Evolutionary conservation across 2,329 filamentous ascomycete genomes (phyloP).

Genomic region (Elsinoe perseae): DNA sequence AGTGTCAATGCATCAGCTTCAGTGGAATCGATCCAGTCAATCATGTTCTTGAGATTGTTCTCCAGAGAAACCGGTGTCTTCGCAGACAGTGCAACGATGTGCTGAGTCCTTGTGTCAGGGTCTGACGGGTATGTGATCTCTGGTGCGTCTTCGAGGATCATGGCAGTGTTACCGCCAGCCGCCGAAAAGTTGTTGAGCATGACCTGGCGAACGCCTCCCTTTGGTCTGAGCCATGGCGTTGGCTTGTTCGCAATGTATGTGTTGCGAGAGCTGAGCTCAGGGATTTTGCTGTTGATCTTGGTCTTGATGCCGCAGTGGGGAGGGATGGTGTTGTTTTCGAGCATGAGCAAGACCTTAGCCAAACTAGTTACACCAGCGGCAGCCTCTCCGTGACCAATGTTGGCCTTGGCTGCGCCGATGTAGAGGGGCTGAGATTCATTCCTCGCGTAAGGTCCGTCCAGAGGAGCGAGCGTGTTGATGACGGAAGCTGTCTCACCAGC

Average conservation of each 20-base stretch:
- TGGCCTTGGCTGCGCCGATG: slow-evolving; percentile 26
- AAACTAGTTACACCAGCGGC: slow-evolving; percentile 43
- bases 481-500: slow-evolving; percentile 25
- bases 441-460: slow-evolving; percentile 10
- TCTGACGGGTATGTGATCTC: slow-evolving; percentile 24
- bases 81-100: slow-evolving; percentile 53
- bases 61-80: slow-evolving; percentile 43
- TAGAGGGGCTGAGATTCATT: slow-evolving; percentile 19
- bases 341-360: slow-evolving; percentile 58
- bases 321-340: slow-evolving; percentile 55
- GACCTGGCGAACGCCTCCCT: slow-evolving; percentile 5
- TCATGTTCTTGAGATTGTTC: slow-evolving; percentile 49
- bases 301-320: slow-evolving; percentile 59
- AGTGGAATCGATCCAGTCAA: slow-evolving; percentile 1
- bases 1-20: slow-evolving; percentile 34
- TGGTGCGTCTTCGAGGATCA: slow-evolving; percentile 57
- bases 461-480: slow-evolving; percentile 20
- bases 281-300: slow-evolving; percentile 54
- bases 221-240: slow-evolving; percentile 1
- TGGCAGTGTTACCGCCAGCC: slow-evolving; percentile 63
- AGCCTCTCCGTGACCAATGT: slow-evolving; percentile 27
- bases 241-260: slow-evolving; percentile 51
- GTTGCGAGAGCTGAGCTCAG: slow-evolving; percentile 51
- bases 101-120: slow-evolving; percentile 47
- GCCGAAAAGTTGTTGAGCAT: slow-evolving; percentile 13